A percentile compares a stretch with the other conserved stretches of the same genome.
Evolutionary conservation across 1,284 basidiomycete species (phyloP).

Genomic region (Melampsora americana): DNA sequence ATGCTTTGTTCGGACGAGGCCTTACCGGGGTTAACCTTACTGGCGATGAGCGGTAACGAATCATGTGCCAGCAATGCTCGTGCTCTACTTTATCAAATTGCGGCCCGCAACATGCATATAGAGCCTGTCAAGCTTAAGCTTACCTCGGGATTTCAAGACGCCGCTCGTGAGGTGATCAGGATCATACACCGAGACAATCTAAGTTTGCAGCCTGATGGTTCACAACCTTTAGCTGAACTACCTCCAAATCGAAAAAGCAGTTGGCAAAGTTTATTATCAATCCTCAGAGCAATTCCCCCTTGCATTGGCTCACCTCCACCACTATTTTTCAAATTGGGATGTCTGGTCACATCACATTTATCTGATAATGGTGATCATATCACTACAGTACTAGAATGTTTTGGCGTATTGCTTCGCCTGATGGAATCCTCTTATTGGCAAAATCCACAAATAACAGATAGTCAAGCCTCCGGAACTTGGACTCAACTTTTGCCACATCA

Average conservation of each 20-base stretch:
- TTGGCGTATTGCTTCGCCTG: conserved; percentile 16
- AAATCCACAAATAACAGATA: conserved; percentile 1
- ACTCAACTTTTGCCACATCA: conserved; percentile 3
- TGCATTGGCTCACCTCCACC: not conserved
- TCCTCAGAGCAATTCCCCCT: conserved; percentile 19
- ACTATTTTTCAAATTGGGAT: conserved; percentile 11
- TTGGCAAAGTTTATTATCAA: conserved; percentile 38
- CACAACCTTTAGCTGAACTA: conserved; percentile 9
- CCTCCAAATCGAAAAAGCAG: conserved; percentile 31
- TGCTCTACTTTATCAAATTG: conserved; percentile 22
- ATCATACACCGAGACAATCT: conserved; percentile 26
- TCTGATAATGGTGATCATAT: conserved; percentile 30
- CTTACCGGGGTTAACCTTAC: conserved; percentile 36
- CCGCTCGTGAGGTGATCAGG: conserved; percentile 15
- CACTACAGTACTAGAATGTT: conserved; percentile 22
- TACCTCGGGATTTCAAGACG: conserved; percentile 9
- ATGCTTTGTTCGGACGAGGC: not conserved
- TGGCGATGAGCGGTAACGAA: conserved; percentile 27
- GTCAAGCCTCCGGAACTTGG: conserved; percentile 1
- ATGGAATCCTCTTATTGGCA: conserved; percentile 35
- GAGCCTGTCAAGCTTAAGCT: not conserved
- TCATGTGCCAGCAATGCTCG: conserved; percentile 34
- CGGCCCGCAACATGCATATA: too few relatives aligned
- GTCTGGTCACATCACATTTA: conserved; percentile 31
- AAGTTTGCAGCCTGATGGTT: not conserved